Conservation (phyloP, 768 basidiomycete species). For the Lentinula aciculospora region DNA sequence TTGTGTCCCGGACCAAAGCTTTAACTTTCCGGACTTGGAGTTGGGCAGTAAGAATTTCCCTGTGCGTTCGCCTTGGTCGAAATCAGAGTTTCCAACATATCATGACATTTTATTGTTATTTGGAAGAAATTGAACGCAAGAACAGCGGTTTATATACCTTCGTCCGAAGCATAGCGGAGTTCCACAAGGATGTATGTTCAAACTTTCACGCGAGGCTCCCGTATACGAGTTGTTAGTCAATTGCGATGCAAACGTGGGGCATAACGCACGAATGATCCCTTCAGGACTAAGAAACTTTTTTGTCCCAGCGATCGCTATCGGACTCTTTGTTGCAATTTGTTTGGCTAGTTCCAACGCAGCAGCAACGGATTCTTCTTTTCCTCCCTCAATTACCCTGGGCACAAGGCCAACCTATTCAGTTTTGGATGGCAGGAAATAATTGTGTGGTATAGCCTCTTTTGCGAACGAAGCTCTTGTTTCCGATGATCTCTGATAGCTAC, state of each 20-base stretch:
- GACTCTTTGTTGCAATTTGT: constrained; percentile 69
- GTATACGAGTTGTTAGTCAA: no score
- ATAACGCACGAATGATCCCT: constrained; percentile 66
- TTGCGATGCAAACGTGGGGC: background rate
- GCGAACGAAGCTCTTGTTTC: constrained; percentile 63
- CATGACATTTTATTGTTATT: no score
- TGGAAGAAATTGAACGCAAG: no score
- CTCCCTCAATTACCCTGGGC: constrained; percentile 64
- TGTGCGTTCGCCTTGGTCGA: background rate
- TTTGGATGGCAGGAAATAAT: constrained; percentile 58
- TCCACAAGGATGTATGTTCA: constrained; percentile 56
- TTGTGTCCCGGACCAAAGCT: background rate
- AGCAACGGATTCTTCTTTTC: constrained; percentile 55
- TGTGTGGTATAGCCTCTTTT: constrained; percentile 77
- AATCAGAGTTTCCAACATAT: background rate
- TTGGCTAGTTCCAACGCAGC: constrained; percentile 62
- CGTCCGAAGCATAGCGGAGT: constrained; percentile 45
- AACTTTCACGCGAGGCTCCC: constrained; percentile 39
- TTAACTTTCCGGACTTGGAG: background rate
- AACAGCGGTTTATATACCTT: no score
- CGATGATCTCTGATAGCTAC: constrained; percentile 65
- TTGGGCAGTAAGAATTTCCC: background rate
- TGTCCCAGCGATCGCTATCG: constrained; percentile 69
- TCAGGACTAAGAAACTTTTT: constrained; percentile 73
- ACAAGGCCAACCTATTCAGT: constrained; percentile 69